A percentile compares a stretch with the other conserved stretches of the same genome.
phyloP scores from a whole-genome alignment of 345 rosid genomes.

The Erodium maritimum region DNA sequence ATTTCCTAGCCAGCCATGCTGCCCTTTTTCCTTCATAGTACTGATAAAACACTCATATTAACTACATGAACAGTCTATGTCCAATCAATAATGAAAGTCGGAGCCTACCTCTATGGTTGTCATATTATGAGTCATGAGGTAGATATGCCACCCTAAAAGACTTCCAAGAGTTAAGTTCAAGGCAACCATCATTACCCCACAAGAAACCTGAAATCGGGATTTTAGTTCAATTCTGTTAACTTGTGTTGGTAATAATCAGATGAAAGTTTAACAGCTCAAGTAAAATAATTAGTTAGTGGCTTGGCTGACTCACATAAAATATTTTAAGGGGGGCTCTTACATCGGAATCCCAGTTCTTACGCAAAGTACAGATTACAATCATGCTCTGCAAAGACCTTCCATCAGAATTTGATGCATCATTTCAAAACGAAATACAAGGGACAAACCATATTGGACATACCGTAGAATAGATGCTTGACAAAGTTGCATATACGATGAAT shows the following conservation, averaged over 20 bases:
- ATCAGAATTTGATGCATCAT: constrained; percentile 8
- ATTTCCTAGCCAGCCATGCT: constrained; percentile 74
- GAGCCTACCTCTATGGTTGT: constrained; percentile 66
- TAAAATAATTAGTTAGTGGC: background rate
- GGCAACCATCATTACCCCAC: constrained; percentile 31
- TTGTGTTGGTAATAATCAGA: too few species aligned
- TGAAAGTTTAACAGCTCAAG: background rate
- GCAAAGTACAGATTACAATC: constrained; percentile 28
- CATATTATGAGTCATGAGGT: constrained; percentile 60
- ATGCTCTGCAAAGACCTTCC: constrained; percentile 26
- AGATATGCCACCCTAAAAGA: constrained; percentile 74
- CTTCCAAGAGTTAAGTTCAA: constrained; percentile 44
- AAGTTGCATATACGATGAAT: constrained; percentile 49
- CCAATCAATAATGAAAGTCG: background rate
- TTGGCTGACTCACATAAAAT: constrained; percentile 38
- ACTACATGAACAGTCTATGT: background rate
- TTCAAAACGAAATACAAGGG: background rate
- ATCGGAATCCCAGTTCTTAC: constrained; percentile 26
- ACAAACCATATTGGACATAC: constrained; percentile 21
- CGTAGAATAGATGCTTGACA: constrained; percentile 53
- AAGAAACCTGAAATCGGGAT: constrained; percentile 25
- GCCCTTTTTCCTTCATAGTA: constrained; percentile 58
- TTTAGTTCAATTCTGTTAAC: too few species aligned
- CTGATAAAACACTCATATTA: constrained; percentile 20
- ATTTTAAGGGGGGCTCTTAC: constrained; percentile 29